phyloP scores from a whole-genome alignment of 371 early-diverging fungal species.

The Capillidium heterosporum region DNA sequence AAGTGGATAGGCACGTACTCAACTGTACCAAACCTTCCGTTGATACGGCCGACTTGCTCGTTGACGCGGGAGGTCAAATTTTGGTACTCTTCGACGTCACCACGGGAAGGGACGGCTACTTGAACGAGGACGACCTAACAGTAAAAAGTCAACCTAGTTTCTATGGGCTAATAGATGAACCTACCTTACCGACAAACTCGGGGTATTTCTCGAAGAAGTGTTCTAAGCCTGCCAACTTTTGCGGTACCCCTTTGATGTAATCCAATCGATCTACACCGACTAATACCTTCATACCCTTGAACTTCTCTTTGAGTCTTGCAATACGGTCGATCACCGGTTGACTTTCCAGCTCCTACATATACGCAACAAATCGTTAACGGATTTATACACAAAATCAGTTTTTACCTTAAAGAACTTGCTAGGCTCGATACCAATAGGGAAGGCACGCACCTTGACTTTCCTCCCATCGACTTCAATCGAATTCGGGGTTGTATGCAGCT shows the following conservation, averaged over 20 bases:
- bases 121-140: constrained; percentile 72
- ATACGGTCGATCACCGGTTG: constrained; percentile 53
- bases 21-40: constrained; percentile 81
- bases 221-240: constrained; percentile 93
- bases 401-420: constrained; percentile 61
- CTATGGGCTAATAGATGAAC: not conserved
- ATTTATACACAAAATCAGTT: not conserved
- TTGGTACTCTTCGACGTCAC: constrained; percentile 95
- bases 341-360: constrained; percentile 35
- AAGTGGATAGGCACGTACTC: constrained; percentile 97
- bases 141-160: not conserved
- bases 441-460: constrained; percentile 84
- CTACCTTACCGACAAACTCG: constrained; percentile 76
- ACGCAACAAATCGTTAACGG: not conserved
- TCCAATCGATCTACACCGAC: constrained; percentile 99
- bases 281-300: constrained; percentile 74
- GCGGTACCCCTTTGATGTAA: constrained; percentile 99
- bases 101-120: constrained; percentile 93
- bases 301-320: constrained; percentile 58
- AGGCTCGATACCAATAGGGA: constrained; percentile 99
- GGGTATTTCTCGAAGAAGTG: constrained; percentile 79
- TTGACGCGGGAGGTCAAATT: constrained; percentile 78
- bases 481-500: constrained; percentile 77
- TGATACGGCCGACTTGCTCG: constrained; percentile 91
- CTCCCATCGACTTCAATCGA: constrained; percentile 80